Evolutionary conservation across 139 green algal genomes (phyloP).

Genomic region (Raphidocelis subcapitata): DNA sequence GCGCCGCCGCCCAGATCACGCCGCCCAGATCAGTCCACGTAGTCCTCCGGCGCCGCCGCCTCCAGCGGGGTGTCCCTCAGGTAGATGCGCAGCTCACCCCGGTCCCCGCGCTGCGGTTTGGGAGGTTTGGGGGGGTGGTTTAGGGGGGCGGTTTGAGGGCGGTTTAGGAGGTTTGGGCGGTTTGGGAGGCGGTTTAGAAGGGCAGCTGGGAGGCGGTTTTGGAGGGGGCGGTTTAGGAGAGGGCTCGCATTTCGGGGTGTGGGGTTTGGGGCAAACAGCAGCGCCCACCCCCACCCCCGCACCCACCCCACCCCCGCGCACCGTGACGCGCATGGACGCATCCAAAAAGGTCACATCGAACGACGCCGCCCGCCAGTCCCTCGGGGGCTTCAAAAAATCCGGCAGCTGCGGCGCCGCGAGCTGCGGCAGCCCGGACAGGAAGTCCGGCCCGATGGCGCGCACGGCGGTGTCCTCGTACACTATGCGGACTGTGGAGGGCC

Average conservation of each 20-base stretch:
- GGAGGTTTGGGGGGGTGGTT: too few species aligned
- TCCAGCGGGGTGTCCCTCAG: conserved; percentile 33
- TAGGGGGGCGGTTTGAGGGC: too few species aligned
- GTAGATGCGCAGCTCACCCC: conserved; percentile 49
- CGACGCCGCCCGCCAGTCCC: conserved; percentile 27
- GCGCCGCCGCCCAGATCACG: too few species aligned
- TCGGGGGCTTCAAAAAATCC: conserved; percentile 38
- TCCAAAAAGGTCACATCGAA: conserved; percentile 50
- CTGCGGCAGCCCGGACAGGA: conserved; percentile 38
- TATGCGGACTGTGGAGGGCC: conserved; percentile 20
- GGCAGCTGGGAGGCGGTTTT: too few species aligned
- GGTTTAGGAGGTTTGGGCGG: too few species aligned
- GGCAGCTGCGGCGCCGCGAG: conserved; percentile 41
- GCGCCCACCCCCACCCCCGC: too few species aligned
- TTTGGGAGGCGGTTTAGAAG: too few species aligned
- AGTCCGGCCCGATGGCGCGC: conserved; percentile 27
- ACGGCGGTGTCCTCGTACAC: conserved; percentile 48
- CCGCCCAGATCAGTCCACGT: conserved; percentile 22
- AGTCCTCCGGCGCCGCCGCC: conserved; percentile 18
- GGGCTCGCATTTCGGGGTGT: too few species aligned
- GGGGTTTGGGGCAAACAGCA: too few species aligned
- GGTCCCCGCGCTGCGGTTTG: too few species aligned
- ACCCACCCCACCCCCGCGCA: conserved; percentile 17
- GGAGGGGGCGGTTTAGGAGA: too few species aligned
- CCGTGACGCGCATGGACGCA: conserved; percentile 36